Percentiles rank a stretch among this genome's conserved stretches.
Evolutionary conservation across 2,329 filamentous ascomycete genomes (phyloP).

Genomic region (Botryotinia globosa): DNA sequence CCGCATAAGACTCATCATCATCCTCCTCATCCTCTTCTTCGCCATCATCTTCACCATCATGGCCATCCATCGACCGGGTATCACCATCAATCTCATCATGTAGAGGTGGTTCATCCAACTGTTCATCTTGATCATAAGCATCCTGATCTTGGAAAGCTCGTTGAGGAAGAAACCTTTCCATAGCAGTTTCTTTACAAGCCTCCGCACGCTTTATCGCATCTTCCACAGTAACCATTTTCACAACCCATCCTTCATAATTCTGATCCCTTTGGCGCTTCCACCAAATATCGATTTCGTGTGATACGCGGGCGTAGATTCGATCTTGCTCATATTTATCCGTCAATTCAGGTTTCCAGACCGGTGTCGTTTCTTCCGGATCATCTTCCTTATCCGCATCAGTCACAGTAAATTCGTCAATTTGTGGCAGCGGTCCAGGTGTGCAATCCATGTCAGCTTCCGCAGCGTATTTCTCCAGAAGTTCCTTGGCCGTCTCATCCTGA

Average conservation of each 20-base stretch:
- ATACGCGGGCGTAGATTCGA: constrained; percentile 57
- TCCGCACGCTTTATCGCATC: constrained; percentile 56
- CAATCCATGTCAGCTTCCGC: constrained; percentile 32
- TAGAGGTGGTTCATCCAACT: constrained; percentile 44
- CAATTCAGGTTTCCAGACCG: constrained; percentile 43
- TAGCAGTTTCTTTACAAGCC: constrained; percentile 57
- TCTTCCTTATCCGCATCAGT: constrained; percentile 18
- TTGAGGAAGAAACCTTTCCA: constrained; percentile 47
- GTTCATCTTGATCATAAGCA: constrained; percentile 49
- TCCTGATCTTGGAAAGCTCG: constrained; percentile 37
- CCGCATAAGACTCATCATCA: constrained; percentile 75
- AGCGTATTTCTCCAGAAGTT: constrained; percentile 55
- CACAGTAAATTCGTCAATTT: constrained; percentile 8
- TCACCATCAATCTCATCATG: constrained; percentile 53
- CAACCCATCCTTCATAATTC: constrained; percentile 58
- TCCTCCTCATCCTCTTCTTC: constrained; percentile 67
- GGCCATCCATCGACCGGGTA: constrained; percentile 40
- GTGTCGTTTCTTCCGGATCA: constrained; percentile 32
- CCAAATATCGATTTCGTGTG: constrained; percentile 63
- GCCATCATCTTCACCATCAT: constrained; percentile 52
- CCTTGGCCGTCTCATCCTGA: constrained; percentile 55
- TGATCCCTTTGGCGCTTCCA: constrained; percentile 60
- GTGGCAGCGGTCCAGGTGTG: constrained; percentile 38
- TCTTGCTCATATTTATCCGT: constrained; percentile 59
- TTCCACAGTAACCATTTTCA: constrained; percentile 59